Conservation (phyloP, 306 rosid species). For the Prunus kanzakura region DNA sequence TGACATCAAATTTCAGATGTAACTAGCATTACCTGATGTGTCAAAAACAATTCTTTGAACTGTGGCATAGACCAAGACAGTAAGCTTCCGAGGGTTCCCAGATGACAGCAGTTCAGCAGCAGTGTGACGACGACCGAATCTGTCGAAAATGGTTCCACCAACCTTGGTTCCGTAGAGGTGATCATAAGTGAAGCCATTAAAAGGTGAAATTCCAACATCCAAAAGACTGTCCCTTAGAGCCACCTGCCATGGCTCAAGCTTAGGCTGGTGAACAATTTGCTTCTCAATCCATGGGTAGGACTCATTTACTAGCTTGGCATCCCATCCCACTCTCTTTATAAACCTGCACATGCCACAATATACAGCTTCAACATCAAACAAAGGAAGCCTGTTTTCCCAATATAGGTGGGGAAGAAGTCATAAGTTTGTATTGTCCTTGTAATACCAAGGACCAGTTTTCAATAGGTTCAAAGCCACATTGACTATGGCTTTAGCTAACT, state of each 20-base stretch:
- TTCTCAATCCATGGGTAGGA: slow-evolving; percentile 85
- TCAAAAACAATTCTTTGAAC: slow-evolving; percentile 82
- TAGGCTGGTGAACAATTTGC: slow-evolving; percentile 78
- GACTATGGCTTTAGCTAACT: neutral
- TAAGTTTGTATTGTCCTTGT: too few relatives aligned
- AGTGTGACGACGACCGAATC: slow-evolving; percentile 78
- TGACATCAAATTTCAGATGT: too few relatives aligned
- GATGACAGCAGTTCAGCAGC: slow-evolving; percentile 78
- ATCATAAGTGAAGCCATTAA: slow-evolving; percentile 92
- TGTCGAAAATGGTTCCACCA: slow-evolving; percentile 91
- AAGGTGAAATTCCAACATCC: slow-evolving; percentile 72
- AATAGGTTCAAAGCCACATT: neutral
- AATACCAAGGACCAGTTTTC: neutral
- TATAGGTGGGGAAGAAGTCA: too few relatives aligned
- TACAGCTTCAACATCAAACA: neutral
- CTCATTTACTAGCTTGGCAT: slow-evolving; percentile 60
- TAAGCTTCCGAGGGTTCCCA: slow-evolving; percentile 62
- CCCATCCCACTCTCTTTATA: slow-evolving; percentile 69
- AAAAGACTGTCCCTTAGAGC: slow-evolving; percentile 76
- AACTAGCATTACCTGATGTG: slow-evolving; percentile 35
- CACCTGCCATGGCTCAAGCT: slow-evolving; percentile 50
- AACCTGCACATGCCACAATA: slow-evolving; percentile 52
- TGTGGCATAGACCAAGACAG: slow-evolving; percentile 66
- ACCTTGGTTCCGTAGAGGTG: slow-evolving; percentile 86
- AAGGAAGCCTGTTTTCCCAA: neutral